phyloP scores from a whole-genome alignment of 2,329 filamentous ascomycete genomes.

The Hawksworthiomyces lignivorus region DNA sequence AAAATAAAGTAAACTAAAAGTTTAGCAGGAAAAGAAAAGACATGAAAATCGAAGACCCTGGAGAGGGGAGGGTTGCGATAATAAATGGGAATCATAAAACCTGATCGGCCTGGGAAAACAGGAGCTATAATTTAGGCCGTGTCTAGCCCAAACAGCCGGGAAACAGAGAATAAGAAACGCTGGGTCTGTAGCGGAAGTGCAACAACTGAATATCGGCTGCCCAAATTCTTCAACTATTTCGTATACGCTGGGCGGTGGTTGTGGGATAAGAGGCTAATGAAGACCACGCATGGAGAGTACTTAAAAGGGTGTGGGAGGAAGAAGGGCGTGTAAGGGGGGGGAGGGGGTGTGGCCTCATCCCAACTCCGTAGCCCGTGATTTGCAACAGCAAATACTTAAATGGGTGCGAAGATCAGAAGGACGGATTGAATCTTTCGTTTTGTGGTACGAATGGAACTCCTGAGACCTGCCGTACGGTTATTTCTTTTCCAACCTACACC shows the following conservation, averaged over 20 bases:
- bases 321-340: too few species aligned
- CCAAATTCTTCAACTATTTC: not conserved
- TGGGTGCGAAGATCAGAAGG: too few species aligned
- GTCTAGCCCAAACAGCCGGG: constrained; percentile 7
- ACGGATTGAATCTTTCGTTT: too few species aligned
- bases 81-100: constrained; percentile 6
- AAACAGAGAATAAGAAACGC: not conserved
- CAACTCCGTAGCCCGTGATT: too few species aligned
- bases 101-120: too few species aligned
- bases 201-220: constrained; percentile 1
- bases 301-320: not conserved
- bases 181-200: too few species aligned
- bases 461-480: too few species aligned
- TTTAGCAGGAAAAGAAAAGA: not conserved
- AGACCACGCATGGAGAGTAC: too few species aligned
- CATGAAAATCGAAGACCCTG: not conserved
- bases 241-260: not conserved
- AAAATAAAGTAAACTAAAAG: not conserved
- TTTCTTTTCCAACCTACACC: too few species aligned
- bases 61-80: not conserved
- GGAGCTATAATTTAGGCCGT: not conserved
- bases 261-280: not conserved
- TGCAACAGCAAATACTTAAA: too few species aligned
- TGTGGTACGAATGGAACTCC: too few species aligned
- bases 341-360: too few species aligned